Evolutionary conservation across 257 asterid genomes (phyloP).

Genomic region (Echium plantagineum): DNA sequence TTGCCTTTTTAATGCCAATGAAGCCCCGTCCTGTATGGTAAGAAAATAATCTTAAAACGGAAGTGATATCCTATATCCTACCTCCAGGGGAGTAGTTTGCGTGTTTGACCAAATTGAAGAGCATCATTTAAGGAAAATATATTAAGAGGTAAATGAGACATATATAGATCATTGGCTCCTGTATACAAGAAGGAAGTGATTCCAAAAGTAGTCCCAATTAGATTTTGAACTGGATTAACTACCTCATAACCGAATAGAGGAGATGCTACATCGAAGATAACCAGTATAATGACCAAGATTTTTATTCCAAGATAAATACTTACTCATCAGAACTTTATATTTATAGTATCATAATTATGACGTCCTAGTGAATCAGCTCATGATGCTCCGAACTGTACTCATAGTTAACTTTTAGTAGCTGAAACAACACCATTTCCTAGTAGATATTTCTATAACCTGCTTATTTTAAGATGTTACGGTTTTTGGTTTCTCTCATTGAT

Average conservation of each 20-base stretch:
- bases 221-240: background rate
- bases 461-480: too few species aligned
- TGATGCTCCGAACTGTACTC: too few species aligned
- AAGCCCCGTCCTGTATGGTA: constrained; percentile 68
- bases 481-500: too few species aligned
- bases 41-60: constrained; percentile 7
- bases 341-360: too few species aligned
- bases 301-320: too few species aligned
- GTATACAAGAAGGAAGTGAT: too few species aligned
- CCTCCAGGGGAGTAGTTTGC: background rate
- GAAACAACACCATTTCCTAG: background rate
- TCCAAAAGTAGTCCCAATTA: background rate
- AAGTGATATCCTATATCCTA: background rate
- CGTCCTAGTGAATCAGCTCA: background rate
- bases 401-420: background rate
- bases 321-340: background rate
- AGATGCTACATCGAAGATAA: background rate
- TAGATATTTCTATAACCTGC: too few species aligned
- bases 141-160: background rate
- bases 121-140: background rate
- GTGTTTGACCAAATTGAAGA: background rate
- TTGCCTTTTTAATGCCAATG: constrained; percentile 56
- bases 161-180: background rate
- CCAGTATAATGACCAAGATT: background rate
- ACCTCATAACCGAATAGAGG: too few species aligned